phyloP scores from a whole-genome alignment of 306 rosid species.

The Alnus rubra region DNA sequence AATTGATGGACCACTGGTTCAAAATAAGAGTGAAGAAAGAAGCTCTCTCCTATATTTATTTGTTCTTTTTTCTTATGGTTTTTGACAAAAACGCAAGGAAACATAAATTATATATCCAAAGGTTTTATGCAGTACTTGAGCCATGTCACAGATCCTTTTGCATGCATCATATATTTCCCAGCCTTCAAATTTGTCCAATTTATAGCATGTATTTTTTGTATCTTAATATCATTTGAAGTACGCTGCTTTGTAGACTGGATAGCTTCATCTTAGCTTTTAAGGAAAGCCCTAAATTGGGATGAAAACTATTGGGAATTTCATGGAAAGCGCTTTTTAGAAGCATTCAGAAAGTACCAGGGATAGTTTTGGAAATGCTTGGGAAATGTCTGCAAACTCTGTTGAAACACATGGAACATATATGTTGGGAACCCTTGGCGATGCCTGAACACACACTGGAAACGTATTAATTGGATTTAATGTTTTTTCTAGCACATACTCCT shows the following conservation, averaged over 20 bases:
- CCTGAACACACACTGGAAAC: neutral
- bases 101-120: neutral
- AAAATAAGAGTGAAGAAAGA: neutral
- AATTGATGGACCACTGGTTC: neutral
- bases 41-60: neutral
- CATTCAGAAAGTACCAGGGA: neutral
- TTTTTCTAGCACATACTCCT: neutral
- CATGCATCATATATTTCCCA: neutral
- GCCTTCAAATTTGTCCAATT: neutral
- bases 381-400: neutral
- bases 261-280: neutral
- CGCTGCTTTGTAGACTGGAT: neutral
- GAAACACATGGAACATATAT: too few relatives aligned
- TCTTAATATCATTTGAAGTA: too few relatives aligned
- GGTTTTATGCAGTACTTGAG: too few relatives aligned
- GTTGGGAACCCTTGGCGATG: neutral
- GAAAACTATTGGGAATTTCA: neutral
- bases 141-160: too few relatives aligned
- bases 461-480: too few relatives aligned
- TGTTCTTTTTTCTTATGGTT: neutral
- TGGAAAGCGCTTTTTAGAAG: neutral
- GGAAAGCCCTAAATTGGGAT: neutral
- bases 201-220: too few relatives aligned
- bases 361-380: neutral
- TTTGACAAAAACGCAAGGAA: neutral